Evolutionary conservation across 2,329 filamentous ascomycete species (phyloP), one percentile per base, ranked within the genome.

Genomic region (Incumbomyces lentus): DNA sequence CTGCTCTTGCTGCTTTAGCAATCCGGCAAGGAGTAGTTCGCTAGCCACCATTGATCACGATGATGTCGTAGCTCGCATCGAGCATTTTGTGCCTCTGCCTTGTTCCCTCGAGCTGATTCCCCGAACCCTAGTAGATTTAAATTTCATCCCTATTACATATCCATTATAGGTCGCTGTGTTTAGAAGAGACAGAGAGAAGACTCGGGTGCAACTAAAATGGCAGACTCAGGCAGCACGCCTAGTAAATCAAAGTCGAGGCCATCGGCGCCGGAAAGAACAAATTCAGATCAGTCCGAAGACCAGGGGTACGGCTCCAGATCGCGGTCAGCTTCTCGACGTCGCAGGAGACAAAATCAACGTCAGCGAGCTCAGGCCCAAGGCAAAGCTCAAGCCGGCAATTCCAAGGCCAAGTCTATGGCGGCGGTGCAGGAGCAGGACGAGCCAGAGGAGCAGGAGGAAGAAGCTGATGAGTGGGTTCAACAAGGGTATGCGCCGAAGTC

Each of bases 251-350:
- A 54, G 22, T 31, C 40, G 6, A 49, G 49, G 16, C 50, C 53
- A 8, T 51, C 53, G 11, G 49, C 46, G 29, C 47, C 49, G n/a
- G 37, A 52, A 14, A 45, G 53, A 34, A 51, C 44, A 43, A 47
- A 53, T 14, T 56, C 54, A 18, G 52, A 58, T 22, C 51, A 55
- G 40, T 51, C 38, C 3, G 51, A 49, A 35, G 51, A 58, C 40
- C 55, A 50, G 38, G 55, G 55, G 33, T 58, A 58, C 42, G 52
- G 57, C 37, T 58, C 55, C n/a, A 53, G 54, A 14, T 58, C 55
- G 29, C 44, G 55, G 37, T 58, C 55, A 17, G 53, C 55, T 35
- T 58, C 55, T n/a, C 48, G 54, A 37, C 50, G 54, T 17, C 46
- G 55, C 13, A 47, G 55, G 40, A 47, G 55, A 47, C 55, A 57